Conservation (phyloP, 192 early-diverging fungal species). For the Phlyctochytrium arcticum region DNA sequence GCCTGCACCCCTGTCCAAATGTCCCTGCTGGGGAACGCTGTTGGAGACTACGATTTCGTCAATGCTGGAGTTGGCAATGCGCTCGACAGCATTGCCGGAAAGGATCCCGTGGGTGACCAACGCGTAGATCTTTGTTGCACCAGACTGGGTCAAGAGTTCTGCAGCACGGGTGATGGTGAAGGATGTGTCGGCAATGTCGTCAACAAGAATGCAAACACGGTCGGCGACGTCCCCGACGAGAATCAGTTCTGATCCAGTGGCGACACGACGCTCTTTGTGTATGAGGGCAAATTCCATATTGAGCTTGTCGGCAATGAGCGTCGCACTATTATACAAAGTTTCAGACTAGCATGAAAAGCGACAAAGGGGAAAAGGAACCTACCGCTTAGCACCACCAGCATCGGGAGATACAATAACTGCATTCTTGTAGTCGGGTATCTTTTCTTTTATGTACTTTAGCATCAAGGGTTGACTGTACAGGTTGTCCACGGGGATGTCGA, state of each 20-base stretch:
- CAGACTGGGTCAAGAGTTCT: constrained; percentile 82
- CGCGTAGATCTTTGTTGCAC: constrained; percentile 71
- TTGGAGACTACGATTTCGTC: constrained; percentile 77
- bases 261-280: constrained; percentile 94
- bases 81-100: constrained; percentile 77
- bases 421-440: constrained; percentile 76
- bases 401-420: constrained; percentile 92
- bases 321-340: constrained; percentile 37
- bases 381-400: constrained; percentile 98
- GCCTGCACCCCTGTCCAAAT: too few species aligned
- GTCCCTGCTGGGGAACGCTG: constrained; percentile 49
- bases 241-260: constrained; percentile 71
- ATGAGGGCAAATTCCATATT: constrained; percentile 95
- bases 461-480: constrained; percentile 92
- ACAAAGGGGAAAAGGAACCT: constrained; percentile 4
- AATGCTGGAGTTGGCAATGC: constrained; percentile 74
- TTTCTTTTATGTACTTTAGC: constrained; percentile 82
- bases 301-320: constrained; percentile 87
- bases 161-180: constrained; percentile 90
- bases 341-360: not conserved
- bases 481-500: constrained; percentile 96
- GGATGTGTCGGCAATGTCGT: constrained; percentile 99
- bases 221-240: constrained; percentile 93
- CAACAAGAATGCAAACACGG: constrained; percentile 89
- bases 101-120: constrained; percentile 32